Percentiles rank a stretch among this genome's conserved stretches.
Conservation (phyloP, 148 eudicot genomes). For the Spergularia bocconei region DNA sequence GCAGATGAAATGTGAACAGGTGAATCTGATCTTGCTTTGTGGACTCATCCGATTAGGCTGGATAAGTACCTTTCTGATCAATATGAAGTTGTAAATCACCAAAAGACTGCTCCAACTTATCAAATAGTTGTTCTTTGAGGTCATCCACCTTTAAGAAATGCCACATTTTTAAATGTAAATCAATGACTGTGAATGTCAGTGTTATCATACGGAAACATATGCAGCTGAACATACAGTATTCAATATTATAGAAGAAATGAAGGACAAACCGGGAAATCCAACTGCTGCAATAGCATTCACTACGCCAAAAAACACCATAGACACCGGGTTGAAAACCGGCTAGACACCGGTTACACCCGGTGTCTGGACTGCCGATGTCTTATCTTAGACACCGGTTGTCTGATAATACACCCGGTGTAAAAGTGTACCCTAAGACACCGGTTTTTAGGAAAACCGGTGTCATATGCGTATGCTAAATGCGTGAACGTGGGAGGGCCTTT, state of each 20-base stretch:
- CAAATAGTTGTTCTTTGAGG: slow-evolving; percentile 79
- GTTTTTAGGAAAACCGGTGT: no score
- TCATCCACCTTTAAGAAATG: slow-evolving; percentile 67
- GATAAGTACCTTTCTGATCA: slow-evolving; percentile 32
- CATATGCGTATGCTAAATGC: no score
- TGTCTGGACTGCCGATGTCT: no score
- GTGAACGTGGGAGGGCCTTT: no score
- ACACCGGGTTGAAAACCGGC: no score
- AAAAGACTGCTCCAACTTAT: slow-evolving; percentile 83
- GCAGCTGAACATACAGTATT: slow-evolving; percentile 1
- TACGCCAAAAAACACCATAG: no score
- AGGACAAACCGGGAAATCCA: slow-evolving; percentile 85
- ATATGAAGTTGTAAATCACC: slow-evolving; percentile 61
- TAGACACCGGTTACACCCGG: no score
- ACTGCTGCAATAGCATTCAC: slow-evolving; percentile 78
- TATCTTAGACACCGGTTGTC: no score
- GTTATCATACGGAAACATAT: not conserved
- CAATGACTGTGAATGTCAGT: not conserved
- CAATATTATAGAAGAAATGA: slow-evolving; percentile 17
- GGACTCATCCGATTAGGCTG: slow-evolving; percentile 38
- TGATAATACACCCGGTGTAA: no score
- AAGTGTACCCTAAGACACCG: no score
- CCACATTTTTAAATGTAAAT: slow-evolving; percentile 16
- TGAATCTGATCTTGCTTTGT: slow-evolving; percentile 36
- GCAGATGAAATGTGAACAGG: slow-evolving; percentile 39